Base-by-base conservation (phyloP, 345 rosid genomes). In the Pugionium dolabratum region DNA sequence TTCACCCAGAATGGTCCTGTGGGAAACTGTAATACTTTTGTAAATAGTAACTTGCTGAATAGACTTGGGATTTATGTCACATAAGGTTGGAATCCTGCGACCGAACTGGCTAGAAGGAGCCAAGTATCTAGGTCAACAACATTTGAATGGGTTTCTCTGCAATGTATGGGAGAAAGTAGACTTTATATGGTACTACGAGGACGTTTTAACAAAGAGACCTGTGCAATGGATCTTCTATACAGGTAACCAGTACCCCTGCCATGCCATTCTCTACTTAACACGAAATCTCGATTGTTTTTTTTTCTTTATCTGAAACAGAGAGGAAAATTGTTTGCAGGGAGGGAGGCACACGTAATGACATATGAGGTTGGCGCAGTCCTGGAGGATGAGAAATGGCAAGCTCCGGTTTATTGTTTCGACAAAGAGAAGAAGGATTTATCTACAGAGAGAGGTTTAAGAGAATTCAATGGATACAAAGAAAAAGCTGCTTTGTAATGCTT, bases 41-140 rank as follows among this genome's bases (percentile, higher is more conserved):
- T 27, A 53, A 1, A 7, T 44, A 54, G 54, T 9, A 56, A 35
- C 2, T 9, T 63, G 33, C 44, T 64, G 4, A 63, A 4, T 25
- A 47, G 4, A 32, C 32, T 64, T 41, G 52, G 25, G 39, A 28
- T 27, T 45, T 40, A 7, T 40, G 41, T 41, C 6, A 10, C 2
- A 4, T 25, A 66, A 79, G 11, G 88, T 87, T 0, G 94, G 94
- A 10, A 75, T 87, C 31, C 78, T 85, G 59, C 83, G 87, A 44
- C 85, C 85, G 28, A 78, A 83, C 53, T 87, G 85, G 88, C 79
- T 85, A 10, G 83, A 83, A 4, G 84, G 83, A 10, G 90, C 95
- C 25, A 77, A 66, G 34, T 83, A 87, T 43, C 72, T 83, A 9
- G 94, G 94, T 2, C 82, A 80, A 70, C 18, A 54, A 48, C 7